A percentile compares a stretch with the other conserved stretches of the same genome.
These are phyloP conservation scores for Takashimella tepidaria DNA, from an alignment of 1,284 basidiomycete species.

Conservation along the genomic window DNA sequence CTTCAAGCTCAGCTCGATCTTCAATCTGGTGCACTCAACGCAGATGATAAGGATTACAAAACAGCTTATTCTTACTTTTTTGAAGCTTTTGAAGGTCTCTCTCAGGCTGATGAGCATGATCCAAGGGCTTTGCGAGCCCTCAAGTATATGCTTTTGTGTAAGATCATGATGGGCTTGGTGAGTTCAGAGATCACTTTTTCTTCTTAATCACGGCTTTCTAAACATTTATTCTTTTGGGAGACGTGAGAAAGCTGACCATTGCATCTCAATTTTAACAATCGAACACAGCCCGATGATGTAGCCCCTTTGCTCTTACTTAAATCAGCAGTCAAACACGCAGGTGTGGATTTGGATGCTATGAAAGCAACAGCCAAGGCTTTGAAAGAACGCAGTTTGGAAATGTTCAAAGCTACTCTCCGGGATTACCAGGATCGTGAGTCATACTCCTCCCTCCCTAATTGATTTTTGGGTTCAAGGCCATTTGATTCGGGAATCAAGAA, in stretches of 20 bases:
- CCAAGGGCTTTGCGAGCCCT: conserved; percentile 66
- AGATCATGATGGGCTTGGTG: conserved; percentile 93
- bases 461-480: no score
- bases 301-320: conserved; percentile 79
- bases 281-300: conserved; percentile 82
- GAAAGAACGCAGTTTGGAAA: conserved; percentile 78
- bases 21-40: conserved; percentile 86
- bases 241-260: background rate
- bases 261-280: no score
- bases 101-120: conserved; percentile 52
- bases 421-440: conserved; percentile 77
- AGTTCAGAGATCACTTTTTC: no score
- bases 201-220: background rate
- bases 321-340: conserved; percentile 76
- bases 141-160: conserved; percentile 97
- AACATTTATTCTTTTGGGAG: no score
- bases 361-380: conserved; percentile 90
- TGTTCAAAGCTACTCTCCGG: conserved; percentile 80
- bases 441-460: no score
- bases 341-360: conserved; percentile 84
- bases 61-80: conserved; percentile 98
- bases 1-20: conserved; percentile 90
- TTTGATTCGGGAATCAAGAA: no score
- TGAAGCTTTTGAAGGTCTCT: conserved; percentile 90
- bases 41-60: conserved; percentile 96